Evolutionary conservation across 164 flowering plant genomes (phyloP), one percentile per base, ranked within the genome.

Genomic region (Amborella trichopoda): DNA sequence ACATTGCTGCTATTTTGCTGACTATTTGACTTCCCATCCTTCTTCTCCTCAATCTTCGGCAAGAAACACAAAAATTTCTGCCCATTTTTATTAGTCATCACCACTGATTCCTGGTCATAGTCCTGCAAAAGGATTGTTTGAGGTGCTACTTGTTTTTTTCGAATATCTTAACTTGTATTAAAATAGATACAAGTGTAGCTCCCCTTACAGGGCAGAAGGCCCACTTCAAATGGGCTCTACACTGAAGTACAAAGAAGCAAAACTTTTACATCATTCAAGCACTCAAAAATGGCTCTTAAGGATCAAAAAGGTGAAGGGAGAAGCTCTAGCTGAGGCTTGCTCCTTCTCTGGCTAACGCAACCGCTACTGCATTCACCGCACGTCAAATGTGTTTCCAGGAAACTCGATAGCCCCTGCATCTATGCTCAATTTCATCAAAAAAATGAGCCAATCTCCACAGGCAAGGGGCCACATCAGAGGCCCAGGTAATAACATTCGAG

Each of bases 21-120:
- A 46, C 50, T 6, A 25, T 58, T 54, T 17, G 69, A 56, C 58
- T 62, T 74, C 16, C 63, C 76, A 61, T 54, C 59, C 61, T 68
- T 82, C 19, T 75, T 44, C 55, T 77, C 80, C 63, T 77, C 95
- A 37, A 78, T 71, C 65, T 68, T 80, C 33, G 99, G 99, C 70
- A 87, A 61, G 71, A 58, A 87, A 65, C 99, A 91, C 27, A 72
- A 49, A 54, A 55, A 77, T n/a, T 63, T 76, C 52, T 68, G 53
- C 37, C 95, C 96, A 46, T 77, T 60, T 44, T 68, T 75, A 44
- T 67, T 55, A 23, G 85, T 68, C 88, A 91, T 78, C 42, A 76
- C 28, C 52, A 87, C 40, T 9, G 96, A 78, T 50, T 91, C 99
- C 58, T 74, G 96, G 33, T 76, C 81, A 56, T 76, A 88, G 55